Conservation (phyloP, 2,329 filamentous ascomycete genomes). For the Cladorrhinum sp. region DNA sequence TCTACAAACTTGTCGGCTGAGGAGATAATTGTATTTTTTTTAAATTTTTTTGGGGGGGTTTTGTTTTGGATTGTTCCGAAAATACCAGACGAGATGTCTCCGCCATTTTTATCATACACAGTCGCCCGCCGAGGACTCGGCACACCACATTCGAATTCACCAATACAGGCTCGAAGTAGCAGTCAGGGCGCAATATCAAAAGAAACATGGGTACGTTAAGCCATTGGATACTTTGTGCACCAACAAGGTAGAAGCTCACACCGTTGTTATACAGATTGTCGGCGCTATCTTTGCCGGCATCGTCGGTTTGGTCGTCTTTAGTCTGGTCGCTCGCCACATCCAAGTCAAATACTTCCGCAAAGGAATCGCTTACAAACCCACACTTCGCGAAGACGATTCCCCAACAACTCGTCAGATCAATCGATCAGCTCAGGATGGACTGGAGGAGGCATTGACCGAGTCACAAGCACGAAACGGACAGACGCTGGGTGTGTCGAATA, state of each 20-base stretch:
- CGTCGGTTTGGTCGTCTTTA: neutral
- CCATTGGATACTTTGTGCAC: neutral
- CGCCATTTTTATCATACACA: slow-evolving; percentile 9
- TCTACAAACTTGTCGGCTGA: too few species aligned
- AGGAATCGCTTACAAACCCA: slow-evolving; percentile 11
- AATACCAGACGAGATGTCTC: slow-evolving; percentile 15
- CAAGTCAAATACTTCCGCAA: neutral
- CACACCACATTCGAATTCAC: neutral
- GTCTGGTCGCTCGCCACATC: slow-evolving; percentile 4
- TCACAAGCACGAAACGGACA: slow-evolving; percentile 10
- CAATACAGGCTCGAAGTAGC: neutral
- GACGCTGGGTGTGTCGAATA: neutral
- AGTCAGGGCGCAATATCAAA: neutral
- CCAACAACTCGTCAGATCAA: slow-evolving; percentile 16
- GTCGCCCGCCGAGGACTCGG: neutral
- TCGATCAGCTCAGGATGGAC: slow-evolving; percentile 13
- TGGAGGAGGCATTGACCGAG: slow-evolving; percentile 22
- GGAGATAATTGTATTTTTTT: too few species aligned
- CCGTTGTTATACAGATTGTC: slow-evolving; percentile 12
- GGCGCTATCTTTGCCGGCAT: slow-evolving; percentile 9
- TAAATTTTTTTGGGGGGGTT: neutral
- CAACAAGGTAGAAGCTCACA: neutral
- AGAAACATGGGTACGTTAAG: neutral
- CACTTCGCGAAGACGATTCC: slow-evolving; percentile 16
- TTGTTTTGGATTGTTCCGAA: neutral